These are phyloP conservation scores for Boletus smithii DNA, from an alignment of 1,284 basidiomycete species.

Conservation along the genomic window DNA sequence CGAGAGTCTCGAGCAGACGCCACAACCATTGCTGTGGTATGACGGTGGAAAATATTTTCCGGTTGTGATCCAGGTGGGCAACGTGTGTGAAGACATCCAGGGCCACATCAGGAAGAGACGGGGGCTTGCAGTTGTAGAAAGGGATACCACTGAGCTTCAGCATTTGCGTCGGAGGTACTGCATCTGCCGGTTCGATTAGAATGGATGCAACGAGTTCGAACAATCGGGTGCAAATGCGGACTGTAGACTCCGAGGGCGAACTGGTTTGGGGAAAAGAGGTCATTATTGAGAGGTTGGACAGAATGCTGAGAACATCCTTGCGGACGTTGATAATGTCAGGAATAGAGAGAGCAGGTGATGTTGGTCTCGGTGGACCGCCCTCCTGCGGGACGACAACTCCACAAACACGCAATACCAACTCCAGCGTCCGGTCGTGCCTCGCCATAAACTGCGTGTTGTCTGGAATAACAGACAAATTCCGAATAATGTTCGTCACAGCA, in stretches of 20 bases:
- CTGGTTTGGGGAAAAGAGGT: constrained; percentile 45
- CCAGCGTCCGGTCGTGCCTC: constrained; percentile 60
- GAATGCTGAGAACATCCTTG: constrained; percentile 73
- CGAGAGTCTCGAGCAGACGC: constrained; percentile 63
- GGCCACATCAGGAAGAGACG: constrained; percentile 69
- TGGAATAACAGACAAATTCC: constrained; percentile 75
- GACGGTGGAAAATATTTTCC: constrained; percentile 63
- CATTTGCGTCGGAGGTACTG: constrained; percentile 59
- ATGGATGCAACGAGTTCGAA: constrained; percentile 75
- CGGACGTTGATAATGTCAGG: constrained; percentile 71
- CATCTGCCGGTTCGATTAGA: constrained; percentile 66
- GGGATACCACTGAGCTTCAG: constrained; percentile 50
- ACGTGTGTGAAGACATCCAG: constrained; percentile 82
- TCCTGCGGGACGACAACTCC: constrained; percentile 40
- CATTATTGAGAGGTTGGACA: constrained; percentile 62
- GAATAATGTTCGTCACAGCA: constrained; percentile 75
- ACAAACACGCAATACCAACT: constrained; percentile 68
- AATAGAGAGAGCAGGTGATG: constrained; percentile 59
- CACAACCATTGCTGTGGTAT: constrained; percentile 61
- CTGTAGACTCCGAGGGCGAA: constrained; percentile 37
- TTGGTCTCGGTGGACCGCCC: constrained; percentile 42
- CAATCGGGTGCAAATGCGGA: constrained; percentile 50
- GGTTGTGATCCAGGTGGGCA: constrained; percentile 75
- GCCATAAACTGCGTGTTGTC: constrained; percentile 76
- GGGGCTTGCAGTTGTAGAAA: constrained; percentile 46